A percentile compares a stretch with the other conserved stretches of the same genome.
These are phyloP conservation scores for Zelonia costaricensis DNA, from an alignment of 208 protist genomes.

Conservation along the genomic window DNA sequence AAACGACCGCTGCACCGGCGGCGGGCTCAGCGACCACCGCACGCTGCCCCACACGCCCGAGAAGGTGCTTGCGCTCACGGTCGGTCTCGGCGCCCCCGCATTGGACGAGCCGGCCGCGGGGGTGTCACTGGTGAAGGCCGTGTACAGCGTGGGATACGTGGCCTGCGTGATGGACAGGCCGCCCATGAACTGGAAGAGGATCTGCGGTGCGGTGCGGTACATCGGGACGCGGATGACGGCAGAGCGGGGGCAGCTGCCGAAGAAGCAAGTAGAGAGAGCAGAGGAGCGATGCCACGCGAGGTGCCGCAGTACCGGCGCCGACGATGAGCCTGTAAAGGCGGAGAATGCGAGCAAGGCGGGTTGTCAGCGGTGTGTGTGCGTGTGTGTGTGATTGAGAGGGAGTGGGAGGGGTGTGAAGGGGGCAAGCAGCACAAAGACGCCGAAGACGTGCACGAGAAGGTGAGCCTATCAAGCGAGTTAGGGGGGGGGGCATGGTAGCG, in stretches of 20 bases:
- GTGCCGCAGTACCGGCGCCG: too few species aligned
- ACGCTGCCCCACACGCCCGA: constrained; percentile 10
- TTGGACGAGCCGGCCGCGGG: not conserved
- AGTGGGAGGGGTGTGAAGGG: not conserved
- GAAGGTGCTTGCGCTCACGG: not conserved
- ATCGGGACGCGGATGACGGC: too few species aligned
- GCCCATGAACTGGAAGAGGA: constrained; percentile 34
- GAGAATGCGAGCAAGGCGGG: not conserved
- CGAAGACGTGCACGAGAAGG: too few species aligned
- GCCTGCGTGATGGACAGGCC: constrained; percentile 32
- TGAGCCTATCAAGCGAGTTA: too few species aligned
- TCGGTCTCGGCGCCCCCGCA: not conserved
- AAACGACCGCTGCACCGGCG: constrained; percentile 14
- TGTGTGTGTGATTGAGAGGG: constrained; percentile 2
- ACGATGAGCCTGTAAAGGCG: too few species aligned
- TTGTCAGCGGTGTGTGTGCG: not conserved
- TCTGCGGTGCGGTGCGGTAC: constrained; percentile 27
- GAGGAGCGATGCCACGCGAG: too few species aligned
- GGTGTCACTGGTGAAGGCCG: not conserved
- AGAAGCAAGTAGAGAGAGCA: constrained; percentile 1
- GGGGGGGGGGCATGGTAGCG: too few species aligned
- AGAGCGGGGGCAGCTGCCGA: too few species aligned
- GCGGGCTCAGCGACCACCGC: not conserved
- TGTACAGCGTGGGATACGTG: constrained; percentile 11
- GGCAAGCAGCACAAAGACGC: too few species aligned